A percentile compares a stretch with the other conserved stretches of the same genome.
Conservation (phyloP, 2,329 filamentous ascomycete genomes). For the Mycocentrospora acerina region DNA sequence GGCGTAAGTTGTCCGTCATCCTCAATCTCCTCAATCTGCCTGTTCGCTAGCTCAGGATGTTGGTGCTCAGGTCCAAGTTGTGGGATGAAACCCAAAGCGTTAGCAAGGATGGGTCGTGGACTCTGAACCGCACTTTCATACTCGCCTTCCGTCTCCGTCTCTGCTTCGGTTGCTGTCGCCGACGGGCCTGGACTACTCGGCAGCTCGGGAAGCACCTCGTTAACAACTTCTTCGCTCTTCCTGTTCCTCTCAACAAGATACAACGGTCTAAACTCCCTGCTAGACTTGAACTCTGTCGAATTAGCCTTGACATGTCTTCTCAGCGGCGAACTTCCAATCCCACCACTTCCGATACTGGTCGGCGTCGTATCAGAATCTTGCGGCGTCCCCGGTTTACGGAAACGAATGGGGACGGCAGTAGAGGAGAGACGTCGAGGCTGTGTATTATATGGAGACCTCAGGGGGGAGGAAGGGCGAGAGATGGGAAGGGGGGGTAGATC, state of each 20-base stretch:
- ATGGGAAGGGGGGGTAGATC: conserved; percentile 36
- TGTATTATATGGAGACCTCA: conserved; percentile 27
- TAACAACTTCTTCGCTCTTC: conserved; percentile 30
- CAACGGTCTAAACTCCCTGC: conserved; percentile 74
- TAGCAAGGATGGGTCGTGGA: conserved; percentile 3
- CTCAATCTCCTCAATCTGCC: conserved; percentile 29
- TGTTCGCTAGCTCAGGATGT: conserved; percentile 25
- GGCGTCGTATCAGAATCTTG: conserved; percentile 24
- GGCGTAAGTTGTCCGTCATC: conserved; percentile 67
- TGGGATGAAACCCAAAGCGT: conserved; percentile 4
- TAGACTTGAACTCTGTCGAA: conserved; percentile 56
- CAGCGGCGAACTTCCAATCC: conserved; percentile 44
- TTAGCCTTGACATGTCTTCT: conserved; percentile 49
- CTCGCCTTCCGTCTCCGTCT: conserved; percentile 45
- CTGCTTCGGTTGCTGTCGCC: conserved; percentile 20
- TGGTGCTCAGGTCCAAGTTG: conserved; percentile 17
- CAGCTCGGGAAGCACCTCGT: conserved; percentile 54
- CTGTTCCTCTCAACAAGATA: conserved; percentile 72
- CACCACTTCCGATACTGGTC: conserved; percentile 9
- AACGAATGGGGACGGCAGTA: conserved; percentile 59
- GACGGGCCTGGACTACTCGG: conserved; percentile 49
- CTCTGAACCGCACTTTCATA: conserved; percentile 46
- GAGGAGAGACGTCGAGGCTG: conserved; percentile 29
- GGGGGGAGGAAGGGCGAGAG: conserved; percentile 34
- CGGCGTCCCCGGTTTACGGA: conserved; percentile 52